Conservation (phyloP, 768 basidiomycete species). For the Ramaria sp. region DNA sequence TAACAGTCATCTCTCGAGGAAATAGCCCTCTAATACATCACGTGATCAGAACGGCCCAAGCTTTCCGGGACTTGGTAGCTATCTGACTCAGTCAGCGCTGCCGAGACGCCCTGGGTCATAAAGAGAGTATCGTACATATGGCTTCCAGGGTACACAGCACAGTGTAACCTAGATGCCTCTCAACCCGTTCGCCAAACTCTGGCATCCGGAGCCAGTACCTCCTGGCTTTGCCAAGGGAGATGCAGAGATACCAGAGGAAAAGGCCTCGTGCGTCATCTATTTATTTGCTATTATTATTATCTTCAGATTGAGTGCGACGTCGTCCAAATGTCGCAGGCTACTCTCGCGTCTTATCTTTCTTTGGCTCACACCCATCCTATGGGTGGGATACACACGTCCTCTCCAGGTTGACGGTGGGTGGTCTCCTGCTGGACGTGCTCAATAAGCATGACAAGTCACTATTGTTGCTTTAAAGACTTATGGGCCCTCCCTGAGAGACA, state of each 20-base stretch:
- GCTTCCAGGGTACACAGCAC: too few relatives aligned
- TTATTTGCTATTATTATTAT: neutral
- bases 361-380: conserved; percentile 45
- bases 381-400: conserved; percentile 48
- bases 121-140: too few relatives aligned
- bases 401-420: conserved; percentile 41
- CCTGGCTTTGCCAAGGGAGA: conserved; percentile 37
- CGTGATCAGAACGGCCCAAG: too few relatives aligned
- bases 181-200: neutral
- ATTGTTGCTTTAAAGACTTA: conserved; percentile 29
- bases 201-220: conserved; percentile 28
- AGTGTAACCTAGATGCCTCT: neutral
- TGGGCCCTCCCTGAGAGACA: conserved; percentile 35
- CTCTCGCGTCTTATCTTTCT: conserved; percentile 36
- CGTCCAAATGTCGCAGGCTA: conserved; percentile 19
- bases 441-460: neutral
- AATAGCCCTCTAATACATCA: too few relatives aligned
- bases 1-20: too few relatives aligned
- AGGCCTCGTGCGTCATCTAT: conserved; percentile 19
- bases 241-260: conserved; percentile 29
- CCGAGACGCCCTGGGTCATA: too few relatives aligned
- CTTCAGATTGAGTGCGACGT: neutral
- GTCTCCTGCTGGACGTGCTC: neutral
- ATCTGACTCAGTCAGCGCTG: too few relatives aligned
- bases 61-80: too few relatives aligned